These are phyloP conservation scores for Metschnikowia aberdeeniae DNA, from an alignment of 805 yeast genomes.

Conservation along the genomic window DNA sequence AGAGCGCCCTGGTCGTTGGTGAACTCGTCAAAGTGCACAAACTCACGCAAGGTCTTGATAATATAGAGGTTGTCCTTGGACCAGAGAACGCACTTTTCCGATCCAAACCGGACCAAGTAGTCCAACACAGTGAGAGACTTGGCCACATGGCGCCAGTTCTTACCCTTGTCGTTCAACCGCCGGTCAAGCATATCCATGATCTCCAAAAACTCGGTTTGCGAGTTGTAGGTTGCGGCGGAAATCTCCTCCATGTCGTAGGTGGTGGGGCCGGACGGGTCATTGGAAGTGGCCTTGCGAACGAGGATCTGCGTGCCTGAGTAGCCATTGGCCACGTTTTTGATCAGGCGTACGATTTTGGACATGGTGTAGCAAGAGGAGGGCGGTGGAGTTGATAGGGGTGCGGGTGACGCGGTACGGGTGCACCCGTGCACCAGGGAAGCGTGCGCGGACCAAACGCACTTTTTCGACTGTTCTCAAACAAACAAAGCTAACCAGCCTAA, in stretches of 20 bases:
- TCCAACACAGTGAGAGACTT: constrained; percentile 88
- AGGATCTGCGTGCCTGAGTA: constrained; percentile 80
- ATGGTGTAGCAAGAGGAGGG: constrained; percentile 27
- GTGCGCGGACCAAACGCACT: constrained; percentile 3
- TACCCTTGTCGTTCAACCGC: constrained; percentile 91
- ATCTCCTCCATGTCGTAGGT: constrained; percentile 79
- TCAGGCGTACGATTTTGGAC: constrained; percentile 80
- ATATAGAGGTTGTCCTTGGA: constrained; percentile 83
- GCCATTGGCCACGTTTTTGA: constrained; percentile 87
- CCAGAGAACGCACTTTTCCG: constrained; percentile 89
- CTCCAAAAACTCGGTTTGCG: constrained; percentile 70
- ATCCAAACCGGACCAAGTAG: constrained; percentile 78
- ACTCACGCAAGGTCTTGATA: constrained; percentile 86
- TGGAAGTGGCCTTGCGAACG: constrained; percentile 90
- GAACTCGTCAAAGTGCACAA: constrained; percentile 72
- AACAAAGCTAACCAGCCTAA: neutral
- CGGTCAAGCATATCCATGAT: constrained; percentile 93
- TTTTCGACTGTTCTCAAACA: constrained; percentile 5
- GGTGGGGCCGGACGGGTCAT: constrained; percentile 82
- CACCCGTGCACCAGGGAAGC: neutral
- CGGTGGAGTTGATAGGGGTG: neutral
- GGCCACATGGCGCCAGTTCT: constrained; percentile 95
- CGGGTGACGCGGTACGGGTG: neutral
- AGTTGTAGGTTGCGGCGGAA: constrained; percentile 66
- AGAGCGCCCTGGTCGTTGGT: constrained; percentile 86